phyloP scores from a whole-genome alignment of 352 stramenopile species.

The Pythium chondricola region DNA sequence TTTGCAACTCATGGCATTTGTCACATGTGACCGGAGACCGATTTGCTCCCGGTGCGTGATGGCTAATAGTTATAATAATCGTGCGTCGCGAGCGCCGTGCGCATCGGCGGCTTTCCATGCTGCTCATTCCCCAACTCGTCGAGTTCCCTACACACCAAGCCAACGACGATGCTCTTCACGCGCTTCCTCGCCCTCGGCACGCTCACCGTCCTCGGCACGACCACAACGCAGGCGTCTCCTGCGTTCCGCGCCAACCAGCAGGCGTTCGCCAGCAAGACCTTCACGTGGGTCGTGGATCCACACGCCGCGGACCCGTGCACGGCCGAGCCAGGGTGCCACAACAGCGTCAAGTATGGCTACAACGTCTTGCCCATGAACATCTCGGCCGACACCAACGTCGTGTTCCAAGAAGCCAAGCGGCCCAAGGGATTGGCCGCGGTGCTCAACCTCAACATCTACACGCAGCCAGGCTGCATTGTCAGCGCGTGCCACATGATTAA shows the following conservation, averaged over 20 bases:
- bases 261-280: slow-evolving; percentile 4
- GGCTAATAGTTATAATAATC: too few species aligned
- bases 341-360: slow-evolving; percentile 51
- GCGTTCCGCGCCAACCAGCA: slow-evolving; percentile 3
- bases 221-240: background rate
- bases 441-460: slow-evolving; percentile 37
- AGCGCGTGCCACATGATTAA: slow-evolving; percentile 33
- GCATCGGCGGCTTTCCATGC: background rate
- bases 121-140: slow-evolving; percentile 12
- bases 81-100: background rate
- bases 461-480: slow-evolving; percentile 40
- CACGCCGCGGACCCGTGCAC: slow-evolving; percentile 36
- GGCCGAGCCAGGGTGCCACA: slow-evolving; percentile 29
- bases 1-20: too few species aligned
- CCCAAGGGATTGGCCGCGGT: slow-evolving; percentile 33
- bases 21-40: too few species aligned
- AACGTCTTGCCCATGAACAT: slow-evolving; percentile 38
- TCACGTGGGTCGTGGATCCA: slow-evolving; percentile 36
- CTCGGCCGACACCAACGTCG: slow-evolving; percentile 22
- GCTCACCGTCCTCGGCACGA: background rate
- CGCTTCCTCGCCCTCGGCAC: background rate
- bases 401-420: slow-evolving; percentile 35
- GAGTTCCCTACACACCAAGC: background rate
- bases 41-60: too few species aligned
- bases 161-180: background rate